These are phyloP conservation scores for Mrakia gelida DNA, from an alignment of 768 basidiomycete species.

Conservation along the genomic window DNA sequence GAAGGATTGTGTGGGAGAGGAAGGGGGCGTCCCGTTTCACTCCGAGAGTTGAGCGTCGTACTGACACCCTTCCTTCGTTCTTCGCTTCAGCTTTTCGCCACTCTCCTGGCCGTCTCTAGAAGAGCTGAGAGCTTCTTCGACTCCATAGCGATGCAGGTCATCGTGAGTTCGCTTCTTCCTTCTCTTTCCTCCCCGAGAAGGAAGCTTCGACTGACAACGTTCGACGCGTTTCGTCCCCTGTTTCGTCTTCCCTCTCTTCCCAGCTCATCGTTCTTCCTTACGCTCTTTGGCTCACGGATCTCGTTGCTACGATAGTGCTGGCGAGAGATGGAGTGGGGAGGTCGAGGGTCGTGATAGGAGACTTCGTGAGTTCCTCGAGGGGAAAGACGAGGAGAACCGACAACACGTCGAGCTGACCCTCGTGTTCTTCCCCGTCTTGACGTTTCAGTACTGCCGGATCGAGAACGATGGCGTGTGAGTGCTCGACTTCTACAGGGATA, in stretches of 20 bases:
- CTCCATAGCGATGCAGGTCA: background rate
- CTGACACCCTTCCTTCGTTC: too few relatives aligned
- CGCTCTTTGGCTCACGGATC: background rate
- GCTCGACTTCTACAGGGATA: too few relatives aligned
- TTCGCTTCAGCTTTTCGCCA: slow-evolving; percentile 5
- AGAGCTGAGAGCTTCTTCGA: slow-evolving; percentile 4
- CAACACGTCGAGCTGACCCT: background rate
- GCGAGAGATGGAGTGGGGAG: background rate
- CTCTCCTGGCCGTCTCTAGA: background rate
- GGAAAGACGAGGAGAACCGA: background rate
- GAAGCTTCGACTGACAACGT: background rate
- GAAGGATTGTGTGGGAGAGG: background rate
- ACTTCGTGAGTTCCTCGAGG: background rate
- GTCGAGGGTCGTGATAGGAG: background rate
- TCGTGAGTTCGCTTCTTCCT: background rate
- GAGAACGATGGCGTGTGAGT: background rate
- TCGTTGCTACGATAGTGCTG: background rate
- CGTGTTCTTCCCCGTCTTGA: background rate
- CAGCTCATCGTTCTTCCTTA: slow-evolving; percentile 7
- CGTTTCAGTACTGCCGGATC: background rate
- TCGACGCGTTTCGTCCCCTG: background rate
- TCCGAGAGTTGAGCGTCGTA: background rate
- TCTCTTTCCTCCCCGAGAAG: background rate
- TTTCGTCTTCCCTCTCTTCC: background rate
- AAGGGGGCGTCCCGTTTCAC: background rate